phyloP scores from a whole-genome alignment of 2,329 filamentous ascomycete species.

The Exophiala lecanii-corni region DNA sequence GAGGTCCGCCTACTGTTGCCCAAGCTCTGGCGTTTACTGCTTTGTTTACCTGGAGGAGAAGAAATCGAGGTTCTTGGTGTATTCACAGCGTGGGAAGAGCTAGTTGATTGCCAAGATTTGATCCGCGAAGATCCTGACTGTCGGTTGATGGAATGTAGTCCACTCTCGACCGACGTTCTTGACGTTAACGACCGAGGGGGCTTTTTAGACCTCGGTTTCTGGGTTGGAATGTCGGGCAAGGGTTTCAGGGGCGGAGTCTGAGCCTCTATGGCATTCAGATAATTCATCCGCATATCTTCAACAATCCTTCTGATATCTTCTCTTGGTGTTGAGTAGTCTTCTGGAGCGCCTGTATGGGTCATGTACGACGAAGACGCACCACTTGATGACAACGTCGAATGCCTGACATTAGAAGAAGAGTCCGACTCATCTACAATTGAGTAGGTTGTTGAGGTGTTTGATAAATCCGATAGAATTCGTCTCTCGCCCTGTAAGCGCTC shows the following conservation, averaged over 20 bases:
- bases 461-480: not conserved
- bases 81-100: conserved; percentile 3
- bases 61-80: conserved; percentile 12
- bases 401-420: conserved; percentile 19
- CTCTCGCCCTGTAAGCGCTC: not conserved
- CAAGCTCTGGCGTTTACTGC: conserved; percentile 16
- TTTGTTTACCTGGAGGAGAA: conserved; percentile 3
- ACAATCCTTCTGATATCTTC: conserved; percentile 27
- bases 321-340: conserved; percentile 20
- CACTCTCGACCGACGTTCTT: conserved; percentile 16
- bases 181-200: conserved; percentile 18
- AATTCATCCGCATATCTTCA: conserved; percentile 26
- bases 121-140: conserved; percentile 7
- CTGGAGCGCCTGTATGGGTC: conserved; percentile 21
- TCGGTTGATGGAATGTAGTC: conserved; percentile 11
- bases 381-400: conserved; percentile 22
- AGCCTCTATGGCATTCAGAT: conserved; percentile 26
- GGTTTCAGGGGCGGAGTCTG: conserved; percentile 12
- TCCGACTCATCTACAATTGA: conserved; percentile 20
- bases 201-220: conserved; percentile 16
- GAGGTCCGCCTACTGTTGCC: conserved; percentile 15
- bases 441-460: conserved; percentile 8
- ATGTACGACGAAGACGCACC: conserved; percentile 23
- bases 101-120: conserved; percentile 20
- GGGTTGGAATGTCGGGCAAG: conserved; percentile 3